Evolutionary conservation across 176 grass and related monocot species (phyloP), one percentile per base, ranked within the genome.

Genomic region (Lolium multiflorum): DNA sequence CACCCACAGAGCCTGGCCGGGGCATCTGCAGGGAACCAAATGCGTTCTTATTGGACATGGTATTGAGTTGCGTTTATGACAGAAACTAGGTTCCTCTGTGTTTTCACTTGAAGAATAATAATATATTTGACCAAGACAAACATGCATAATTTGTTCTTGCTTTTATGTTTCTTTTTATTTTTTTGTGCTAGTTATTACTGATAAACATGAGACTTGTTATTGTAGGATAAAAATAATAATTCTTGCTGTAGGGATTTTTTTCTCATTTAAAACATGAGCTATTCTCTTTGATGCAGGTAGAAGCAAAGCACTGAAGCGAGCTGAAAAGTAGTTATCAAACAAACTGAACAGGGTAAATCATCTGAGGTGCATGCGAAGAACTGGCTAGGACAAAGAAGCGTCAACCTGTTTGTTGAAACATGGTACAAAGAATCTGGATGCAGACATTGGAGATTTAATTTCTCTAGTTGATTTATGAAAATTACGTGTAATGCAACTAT

Each of bases 41-140:
- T 58, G 66, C 11, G 1, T 71, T 71, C 20, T 72, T 47, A 72
- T 47, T 49, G 43, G n/a, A 74, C 82, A 84, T 74, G 70, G 17
- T 74, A 25, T 72, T 82, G 64, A 70, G 51, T 82, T 82, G 67
- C 9, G 15, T 83, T 83, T 74, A 74, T 74, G 69, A 83, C 37
- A 47, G 8, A 82, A 24, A 69, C 31, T 69, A 69, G 11, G 65
- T 69, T 69, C 64, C 65, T 69, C 66, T 41, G 7, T 35, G 66
- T 70, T 70, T 70, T 11, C 31, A 70, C 35, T 70, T 70, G 3
- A 41, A 70, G 66, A 35, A 35, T 35, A 20, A 70, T 70, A 70
- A 70, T 83, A 26, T 72, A 72, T 74, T 83, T 83, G 67, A 47
- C 54, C 81, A 83, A 83, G 74, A 83, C 39, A 59, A 60, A 60